Base-by-base conservation (phyloP, 202 grass and related monocot genomes). In the Setaria viridis region DNA sequence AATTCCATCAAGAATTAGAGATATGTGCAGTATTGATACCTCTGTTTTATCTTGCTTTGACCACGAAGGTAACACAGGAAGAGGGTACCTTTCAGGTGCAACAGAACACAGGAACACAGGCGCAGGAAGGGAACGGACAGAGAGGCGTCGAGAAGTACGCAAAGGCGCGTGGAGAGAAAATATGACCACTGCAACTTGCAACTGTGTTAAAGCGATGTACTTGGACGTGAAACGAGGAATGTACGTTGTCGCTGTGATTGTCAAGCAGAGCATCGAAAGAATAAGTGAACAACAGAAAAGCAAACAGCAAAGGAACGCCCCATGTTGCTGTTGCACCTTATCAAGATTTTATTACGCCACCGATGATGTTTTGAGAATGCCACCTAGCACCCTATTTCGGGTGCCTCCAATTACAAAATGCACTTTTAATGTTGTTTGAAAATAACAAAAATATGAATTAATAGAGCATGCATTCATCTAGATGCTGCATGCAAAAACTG, bases 341-440 rank as follows among this genome's bases (percentile, higher is more conserved):
- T 78, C 76, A 6, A 12, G 41, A 45, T 30, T 62, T 62, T 30
- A 29, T 57, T 21, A 45, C 30, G 37, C 2, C 74, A 30, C 11
- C 25, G 37, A 45, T 78, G 57, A 46, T 48, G 8, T 76, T 37
- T 76, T 54, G 34, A 76, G 9, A 76, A 58, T 41, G 19, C 17
- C 11, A n/a, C 73, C 73, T 76, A 67, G 58, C n/a, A 60, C 21
- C 58, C 65, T 67, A 74, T 3, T 37, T 55, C 49, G 37, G 20
- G 7, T 58, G 8, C 16, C 49, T 34, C 48, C 8, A 57, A 57
- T 19, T 54, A 57, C 2, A 57, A 57, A 57, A 9, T n/a, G 54
- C 54, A n/a, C 17, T 6, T 20, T 17, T 8, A 57, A 58, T n/a
- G 21, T 58, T 58, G 19, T 58, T 58, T 9, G 9, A 21, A 58